Conservation (phyloP, 2,329 filamentous ascomycete genomes). For the Penicillium sp. region DNA sequence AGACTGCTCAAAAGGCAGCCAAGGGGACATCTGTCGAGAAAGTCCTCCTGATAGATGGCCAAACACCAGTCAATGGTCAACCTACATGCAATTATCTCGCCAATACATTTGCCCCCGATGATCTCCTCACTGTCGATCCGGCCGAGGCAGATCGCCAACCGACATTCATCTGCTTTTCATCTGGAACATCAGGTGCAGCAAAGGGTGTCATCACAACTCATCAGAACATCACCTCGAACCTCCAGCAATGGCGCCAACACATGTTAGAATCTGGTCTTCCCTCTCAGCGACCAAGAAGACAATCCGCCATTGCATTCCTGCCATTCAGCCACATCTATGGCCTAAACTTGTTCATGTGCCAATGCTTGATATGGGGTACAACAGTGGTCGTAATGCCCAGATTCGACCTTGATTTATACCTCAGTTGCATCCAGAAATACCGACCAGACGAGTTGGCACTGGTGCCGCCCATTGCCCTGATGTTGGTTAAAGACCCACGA, state of each 20-base stretch:
- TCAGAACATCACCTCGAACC: constrained; percentile 18
- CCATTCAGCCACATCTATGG: constrained; percentile 23
- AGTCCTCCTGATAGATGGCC: constrained; percentile 13
- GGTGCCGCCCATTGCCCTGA: constrained; percentile 18
- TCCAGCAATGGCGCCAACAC: constrained; percentile 18
- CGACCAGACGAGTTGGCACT: constrained; percentile 16
- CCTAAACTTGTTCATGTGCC: constrained; percentile 16
- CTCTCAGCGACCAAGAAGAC: constrained; percentile 7
- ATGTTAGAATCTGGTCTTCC: constrained; percentile 9
- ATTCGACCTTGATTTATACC: constrained; percentile 18
- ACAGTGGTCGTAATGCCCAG: constrained; percentile 13
- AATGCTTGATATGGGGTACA: constrained; percentile 15
- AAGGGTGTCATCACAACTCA: constrained; percentile 22
- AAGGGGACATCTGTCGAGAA: constrained; percentile 16
- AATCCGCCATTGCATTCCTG: constrained; percentile 17
- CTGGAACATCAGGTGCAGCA: constrained; percentile 19
- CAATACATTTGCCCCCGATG: constrained; percentile 8
- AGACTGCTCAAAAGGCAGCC: constrained; percentile 13
- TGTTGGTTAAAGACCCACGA: constrained; percentile 19
- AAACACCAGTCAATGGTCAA: constrained; percentile 8
- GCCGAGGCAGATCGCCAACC: constrained; percentile 11
- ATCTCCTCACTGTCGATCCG: constrained; percentile 8
- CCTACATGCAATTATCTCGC: constrained; percentile 17
- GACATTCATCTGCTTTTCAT: constrained; percentile 21
- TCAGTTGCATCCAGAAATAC: constrained; percentile 17